Evolutionary conservation across 441 rosid genomes (phyloP), one percentile per base, ranked within the genome.

Genomic region (Rhodomyrtus psidioides): DNA sequence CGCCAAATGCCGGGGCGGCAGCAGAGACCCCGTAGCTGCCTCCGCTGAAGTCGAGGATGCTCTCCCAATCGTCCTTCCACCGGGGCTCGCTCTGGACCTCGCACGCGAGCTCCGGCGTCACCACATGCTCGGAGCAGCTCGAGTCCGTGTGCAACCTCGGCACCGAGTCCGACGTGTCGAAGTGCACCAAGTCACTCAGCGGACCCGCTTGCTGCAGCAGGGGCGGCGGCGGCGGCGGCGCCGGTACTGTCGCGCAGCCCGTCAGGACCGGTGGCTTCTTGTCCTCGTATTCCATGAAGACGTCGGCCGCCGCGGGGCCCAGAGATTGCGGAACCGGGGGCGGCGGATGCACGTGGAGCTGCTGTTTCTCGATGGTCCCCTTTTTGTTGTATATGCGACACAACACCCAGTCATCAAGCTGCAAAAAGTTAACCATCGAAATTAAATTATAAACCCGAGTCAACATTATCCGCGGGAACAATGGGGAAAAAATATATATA

Each of bases 341-440:
- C 49, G 49, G 46, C 7, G 34, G 70, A 42, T 30, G 75, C 75
- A 62, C 44, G 75, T 53, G 83, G 54, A 84, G 86, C 34, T 39
- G 88, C 55, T 84, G 94, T 86, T 90, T 94, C 93, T 94, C 94
- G 54, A 94, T 85, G 6, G 87, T 19, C 34, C 99, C 98, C 86
- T 96, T 96, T 92, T 96, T 96, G 91, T 95, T 95, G 92, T 96
- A 95, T 85, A 96, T 94, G 83, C 99, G 98, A 86, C 98, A 96
- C 54, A 96, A 85, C 74, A 96, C 99, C 99, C 99, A 96, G 91
- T 96, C 99, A 65, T 96, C 99, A 49, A 96, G 91, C 99, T 96
- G 96, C 82, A 81, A 6, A 53, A 17, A 26, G 7, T 53, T 8
- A 2, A 83, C n/a, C 75, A 55, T 85, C 3, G 9, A 62, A 30